Evolutionary conservation across 129 eudicot species (phyloP).

Genomic region (Tanacetum coccineum): DNA sequence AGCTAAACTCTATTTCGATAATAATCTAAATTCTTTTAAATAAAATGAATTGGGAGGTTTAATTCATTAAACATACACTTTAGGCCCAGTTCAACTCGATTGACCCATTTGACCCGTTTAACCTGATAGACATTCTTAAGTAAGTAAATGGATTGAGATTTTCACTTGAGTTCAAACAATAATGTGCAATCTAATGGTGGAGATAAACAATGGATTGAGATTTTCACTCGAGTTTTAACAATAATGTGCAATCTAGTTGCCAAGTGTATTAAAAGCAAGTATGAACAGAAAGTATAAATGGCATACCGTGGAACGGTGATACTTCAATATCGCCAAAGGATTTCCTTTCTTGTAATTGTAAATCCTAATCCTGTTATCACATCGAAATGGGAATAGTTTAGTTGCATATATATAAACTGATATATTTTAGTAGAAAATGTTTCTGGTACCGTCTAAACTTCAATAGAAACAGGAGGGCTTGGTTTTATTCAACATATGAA

Average conservation of each 20-base stretch:
- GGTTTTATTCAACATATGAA: not conserved
- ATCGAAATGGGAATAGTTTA: not conserved
- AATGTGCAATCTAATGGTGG: not conserved
- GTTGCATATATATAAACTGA: too few relatives aligned
- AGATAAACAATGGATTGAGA: not conserved
- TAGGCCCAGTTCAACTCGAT: too few relatives aligned
- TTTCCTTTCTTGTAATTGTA: conserved; percentile 72
- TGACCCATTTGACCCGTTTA: too few relatives aligned
- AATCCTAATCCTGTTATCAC: conserved; percentile 60
- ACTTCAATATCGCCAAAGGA: conserved; percentile 79
- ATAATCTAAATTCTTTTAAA: not conserved
- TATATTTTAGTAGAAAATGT: too few relatives aligned
- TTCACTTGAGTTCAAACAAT: too few relatives aligned
- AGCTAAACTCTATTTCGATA: too few relatives aligned
- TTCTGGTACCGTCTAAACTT: not conserved
- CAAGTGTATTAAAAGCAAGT: not conserved
- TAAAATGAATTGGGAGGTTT: not conserved
- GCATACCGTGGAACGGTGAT: conserved; percentile 64
- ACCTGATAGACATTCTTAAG: too few relatives aligned
- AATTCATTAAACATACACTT: too few relatives aligned
- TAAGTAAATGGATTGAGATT: too few relatives aligned
- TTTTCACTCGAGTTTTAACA: too few relatives aligned
- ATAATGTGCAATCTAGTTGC: too few relatives aligned
- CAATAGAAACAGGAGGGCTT: not conserved
- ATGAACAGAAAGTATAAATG: not conserved